A percentile compares a stretch with the other conserved stretches of the same genome.
Evolutionary conservation across 2,329 filamentous ascomycete species (phyloP).

Genomic region (Pseudogymnoascus sp.): DNA sequence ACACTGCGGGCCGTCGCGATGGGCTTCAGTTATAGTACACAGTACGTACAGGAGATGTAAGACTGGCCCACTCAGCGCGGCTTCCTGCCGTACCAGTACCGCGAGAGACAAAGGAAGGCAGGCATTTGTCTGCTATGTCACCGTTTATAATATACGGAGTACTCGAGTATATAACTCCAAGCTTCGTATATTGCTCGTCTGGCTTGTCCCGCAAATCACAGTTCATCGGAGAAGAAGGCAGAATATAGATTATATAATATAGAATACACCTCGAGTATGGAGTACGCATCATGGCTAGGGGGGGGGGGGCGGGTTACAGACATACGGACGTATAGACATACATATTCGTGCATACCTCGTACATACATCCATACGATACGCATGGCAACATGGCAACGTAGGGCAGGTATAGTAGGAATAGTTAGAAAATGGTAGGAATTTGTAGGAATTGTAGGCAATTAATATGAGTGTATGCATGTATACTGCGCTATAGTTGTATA

Average conservation of each 20-base stretch:
- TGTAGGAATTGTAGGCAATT: neutral
- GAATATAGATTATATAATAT: neutral
- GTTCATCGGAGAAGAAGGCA: neutral
- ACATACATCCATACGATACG: neutral
- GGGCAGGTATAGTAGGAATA: neutral
- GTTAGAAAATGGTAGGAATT: too few relatives aligned
- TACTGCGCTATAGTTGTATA: neutral
- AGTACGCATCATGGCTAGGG: neutral
- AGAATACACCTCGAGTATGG: neutral
- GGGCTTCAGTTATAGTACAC: neutral
- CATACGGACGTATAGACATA: neutral
- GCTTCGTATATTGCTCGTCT: neutral
- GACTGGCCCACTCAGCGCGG: neutral
- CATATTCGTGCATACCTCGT: neutral
- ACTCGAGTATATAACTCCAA: neutral
- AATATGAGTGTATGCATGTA: neutral
- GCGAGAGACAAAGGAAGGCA: neutral
- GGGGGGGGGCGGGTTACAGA: neutral
- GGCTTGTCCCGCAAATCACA: neutral
- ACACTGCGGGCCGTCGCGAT: slow-evolving; percentile 2
- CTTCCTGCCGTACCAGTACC: neutral
- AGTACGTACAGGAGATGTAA: neutral
- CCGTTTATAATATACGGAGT: neutral
- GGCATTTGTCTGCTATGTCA: neutral
- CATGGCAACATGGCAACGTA: slow-evolving; percentile 1